These are phyloP conservation scores for Penicillium sp. DNA, from an alignment of 2,329 filamentous ascomycete genomes.

Conservation along the genomic window DNA sequence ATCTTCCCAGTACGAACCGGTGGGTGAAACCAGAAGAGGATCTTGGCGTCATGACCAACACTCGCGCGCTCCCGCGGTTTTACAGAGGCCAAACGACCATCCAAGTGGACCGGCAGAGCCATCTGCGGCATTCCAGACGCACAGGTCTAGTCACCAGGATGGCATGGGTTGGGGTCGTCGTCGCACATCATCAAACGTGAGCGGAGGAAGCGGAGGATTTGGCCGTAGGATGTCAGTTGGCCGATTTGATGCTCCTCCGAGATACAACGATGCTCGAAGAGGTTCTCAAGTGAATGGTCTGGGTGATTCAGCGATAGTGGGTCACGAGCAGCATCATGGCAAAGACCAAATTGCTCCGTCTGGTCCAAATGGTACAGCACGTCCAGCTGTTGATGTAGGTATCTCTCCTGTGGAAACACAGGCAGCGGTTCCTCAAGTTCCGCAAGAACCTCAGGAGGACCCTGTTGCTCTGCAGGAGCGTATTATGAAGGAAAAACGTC, in stretches of 20 bases:
- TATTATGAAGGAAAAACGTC: slow-evolving; percentile 59
- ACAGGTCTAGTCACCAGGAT: slow-evolving; percentile 65
- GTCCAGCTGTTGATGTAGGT: slow-evolving; percentile 27
- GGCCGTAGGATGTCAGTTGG: slow-evolving; percentile 61
- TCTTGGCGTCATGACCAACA: slow-evolving; percentile 65
- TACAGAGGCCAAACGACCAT: slow-evolving; percentile 70
- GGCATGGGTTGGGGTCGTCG: slow-evolving; percentile 65
- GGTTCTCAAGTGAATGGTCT: slow-evolving; percentile 40
- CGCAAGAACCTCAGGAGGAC: slow-evolving; percentile 36
- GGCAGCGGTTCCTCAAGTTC: slow-evolving; percentile 10
- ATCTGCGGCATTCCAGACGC: slow-evolving; percentile 81
- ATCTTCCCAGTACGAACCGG: slow-evolving; percentile 88
- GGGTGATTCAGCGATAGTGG: slow-evolving; percentile 31
- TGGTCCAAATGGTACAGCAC: slow-evolving; percentile 31
- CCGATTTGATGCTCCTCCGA: slow-evolving; percentile 44
- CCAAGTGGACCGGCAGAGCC: slow-evolving; percentile 70
- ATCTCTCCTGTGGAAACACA: slow-evolving; percentile 26
- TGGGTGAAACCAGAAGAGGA: slow-evolving; percentile 68
- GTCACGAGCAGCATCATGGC: slow-evolving; percentile 24
- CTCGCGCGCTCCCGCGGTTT: slow-evolving; percentile 69
- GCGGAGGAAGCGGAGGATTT: slow-evolving; percentile 73
- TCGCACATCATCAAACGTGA: slow-evolving; percentile 86
- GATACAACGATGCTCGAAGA: slow-evolving; percentile 39
- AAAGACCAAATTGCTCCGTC: slow-evolving; percentile 21
- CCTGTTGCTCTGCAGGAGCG: slow-evolving; percentile 56